Percentiles rank a stretch among this genome's conserved stretches.
phyloP scores from a whole-genome alignment of 129 eudicot species.

The Heracleum sosnowskyi region DNA sequence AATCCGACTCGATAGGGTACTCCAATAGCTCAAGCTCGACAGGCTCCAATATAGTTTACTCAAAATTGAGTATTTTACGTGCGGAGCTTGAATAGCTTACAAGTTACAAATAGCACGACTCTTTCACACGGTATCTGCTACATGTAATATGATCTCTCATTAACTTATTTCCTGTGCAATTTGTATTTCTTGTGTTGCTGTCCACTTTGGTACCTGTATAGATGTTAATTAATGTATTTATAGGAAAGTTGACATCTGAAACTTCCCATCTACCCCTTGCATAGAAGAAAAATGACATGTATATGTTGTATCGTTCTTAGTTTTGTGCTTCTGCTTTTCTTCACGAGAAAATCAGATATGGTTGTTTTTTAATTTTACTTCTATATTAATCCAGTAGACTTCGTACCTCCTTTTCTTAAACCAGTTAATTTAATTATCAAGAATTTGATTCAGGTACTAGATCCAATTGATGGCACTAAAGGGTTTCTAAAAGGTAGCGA shows the following conservation, averaged over 20 bases:
- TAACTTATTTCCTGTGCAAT: background rate
- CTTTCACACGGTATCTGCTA: no score
- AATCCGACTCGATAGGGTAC: no score
- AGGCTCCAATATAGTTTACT: no score
- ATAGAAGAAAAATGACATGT: background rate
- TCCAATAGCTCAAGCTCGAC: no score
- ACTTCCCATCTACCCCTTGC: background rate
- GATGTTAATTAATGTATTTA: background rate
- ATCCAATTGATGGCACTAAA: constrained; percentile 95
- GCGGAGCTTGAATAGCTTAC: no score
- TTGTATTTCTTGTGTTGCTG: background rate
- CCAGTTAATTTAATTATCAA: background rate
- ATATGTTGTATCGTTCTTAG: background rate
- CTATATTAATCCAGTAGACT: background rate
- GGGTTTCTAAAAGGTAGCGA: constrained; percentile 84
- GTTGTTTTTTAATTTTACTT: background rate
- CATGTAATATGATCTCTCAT: background rate
- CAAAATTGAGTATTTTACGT: no score
- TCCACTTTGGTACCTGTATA: background rate
- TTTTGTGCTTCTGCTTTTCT: background rate
- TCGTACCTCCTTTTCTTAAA: background rate
- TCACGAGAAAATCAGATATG: background rate
- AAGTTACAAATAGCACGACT: no score
- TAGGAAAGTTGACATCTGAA: background rate
- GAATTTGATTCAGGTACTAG: constrained; percentile 59